Conservation (phyloP, 371 early-diverging fungal genomes). For the Mucor racemosus region DNA sequence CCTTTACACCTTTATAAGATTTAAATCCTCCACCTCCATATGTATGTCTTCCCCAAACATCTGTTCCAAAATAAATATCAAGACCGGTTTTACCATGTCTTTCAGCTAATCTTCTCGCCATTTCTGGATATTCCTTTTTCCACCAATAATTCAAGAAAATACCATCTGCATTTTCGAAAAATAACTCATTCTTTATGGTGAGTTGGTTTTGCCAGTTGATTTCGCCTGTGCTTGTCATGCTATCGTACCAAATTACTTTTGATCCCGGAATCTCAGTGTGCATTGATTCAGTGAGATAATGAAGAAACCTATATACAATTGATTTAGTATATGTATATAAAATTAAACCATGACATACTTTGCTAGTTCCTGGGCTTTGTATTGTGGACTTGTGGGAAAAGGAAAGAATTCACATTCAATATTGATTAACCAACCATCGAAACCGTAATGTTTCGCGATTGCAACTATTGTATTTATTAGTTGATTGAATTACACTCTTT, state of each 20-base stretch:
- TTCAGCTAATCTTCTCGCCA: constrained; percentile 39
- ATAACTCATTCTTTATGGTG: constrained; percentile 45
- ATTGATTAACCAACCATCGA: constrained; percentile 76
- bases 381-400: constrained; percentile 23
- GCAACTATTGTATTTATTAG: constrained; percentile 39
- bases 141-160: constrained; percentile 73
- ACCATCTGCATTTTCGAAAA: constrained; percentile 60
- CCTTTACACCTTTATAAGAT: constrained; percentile 51
- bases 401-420: constrained; percentile 58
- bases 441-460: constrained; percentile 63
- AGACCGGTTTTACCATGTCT: constrained; percentile 27
- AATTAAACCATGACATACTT: constrained; percentile 19
- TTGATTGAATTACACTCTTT: background rate
- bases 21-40: constrained; percentile 68
- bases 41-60: constrained; percentile 70
- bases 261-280: constrained; percentile 56
- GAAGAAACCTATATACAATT: constrained; percentile 35
- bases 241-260: constrained; percentile 65
- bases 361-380: constrained; percentile 36
- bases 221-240: constrained; percentile 50
- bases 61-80: constrained; percentile 67
- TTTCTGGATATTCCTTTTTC: constrained; percentile 43
- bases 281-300: constrained; percentile 49
- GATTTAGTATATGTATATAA: background rate
- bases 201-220: constrained; percentile 67